Percentiles rank a stretch among this genome's conserved stretches.
phyloP scores from a whole-genome alignment of 192 early-diverging fungal genomes.

The Fimicolochytrium jonesii region DNA sequence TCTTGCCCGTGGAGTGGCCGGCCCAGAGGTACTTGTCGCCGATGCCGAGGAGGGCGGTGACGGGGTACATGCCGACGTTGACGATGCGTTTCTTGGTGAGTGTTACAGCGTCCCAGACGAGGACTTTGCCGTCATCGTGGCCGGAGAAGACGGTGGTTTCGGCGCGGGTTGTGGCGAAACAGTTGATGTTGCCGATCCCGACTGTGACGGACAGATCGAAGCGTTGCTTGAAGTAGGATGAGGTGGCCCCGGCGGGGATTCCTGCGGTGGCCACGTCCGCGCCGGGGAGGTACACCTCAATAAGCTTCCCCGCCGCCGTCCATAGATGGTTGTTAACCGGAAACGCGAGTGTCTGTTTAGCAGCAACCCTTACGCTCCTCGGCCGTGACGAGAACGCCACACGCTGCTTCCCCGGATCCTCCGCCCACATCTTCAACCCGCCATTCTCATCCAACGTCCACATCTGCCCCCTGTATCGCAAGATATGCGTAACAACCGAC shows the following conservation, averaged over 20 bases:
- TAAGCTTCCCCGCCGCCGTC: constrained; percentile 50
- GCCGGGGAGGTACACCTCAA: constrained; percentile 54
- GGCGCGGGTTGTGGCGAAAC: constrained; percentile 41
- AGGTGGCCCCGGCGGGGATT: too few relatives aligned
- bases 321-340: constrained; percentile 53
- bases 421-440: constrained; percentile 40
- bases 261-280: constrained; percentile 27
- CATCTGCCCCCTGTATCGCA: constrained; percentile 47
- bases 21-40: constrained; percentile 68
- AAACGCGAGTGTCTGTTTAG: constrained; percentile 46
- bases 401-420: constrained; percentile 24
- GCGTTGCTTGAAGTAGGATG: constrained; percentile 30
- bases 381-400: constrained; percentile 24
- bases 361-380: constrained; percentile 36
- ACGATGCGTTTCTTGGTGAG: constrained; percentile 45
- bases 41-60: constrained; percentile 59
- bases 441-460: constrained; percentile 71
- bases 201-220: constrained; percentile 18
- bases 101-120: constrained; percentile 57
- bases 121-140: constrained; percentile 78
- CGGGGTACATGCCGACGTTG: constrained; percentile 57
- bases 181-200: constrained; percentile 52
- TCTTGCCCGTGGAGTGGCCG: constrained; percentile 73
- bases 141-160: constrained; percentile 53
- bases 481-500: constrained; percentile 49